These are phyloP conservation scores for Aureobasidium subglaciale DNA, from an alignment of 2,329 filamentous ascomycete genomes.

Conservation along the genomic window DNA sequence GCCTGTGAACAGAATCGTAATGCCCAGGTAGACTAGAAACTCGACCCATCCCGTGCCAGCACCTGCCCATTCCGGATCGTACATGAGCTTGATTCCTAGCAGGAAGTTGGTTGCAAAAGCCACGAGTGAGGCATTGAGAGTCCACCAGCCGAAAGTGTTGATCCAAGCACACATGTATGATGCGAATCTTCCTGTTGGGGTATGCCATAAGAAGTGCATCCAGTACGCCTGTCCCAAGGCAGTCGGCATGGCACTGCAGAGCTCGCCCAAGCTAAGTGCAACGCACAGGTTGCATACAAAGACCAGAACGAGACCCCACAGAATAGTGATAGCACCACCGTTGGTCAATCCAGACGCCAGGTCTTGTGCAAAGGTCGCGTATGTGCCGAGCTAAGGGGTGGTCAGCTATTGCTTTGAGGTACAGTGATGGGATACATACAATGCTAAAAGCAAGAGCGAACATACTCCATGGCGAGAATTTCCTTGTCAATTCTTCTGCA, in stretches of 20 bases:
- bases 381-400: constrained; percentile 54
- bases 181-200: constrained; percentile 39
- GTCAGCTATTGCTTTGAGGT: too few relatives aligned
- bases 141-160: constrained; percentile 55
- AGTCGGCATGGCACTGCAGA: constrained; percentile 53
- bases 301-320: constrained; percentile 51
- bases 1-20: constrained; percentile 42
- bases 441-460: constrained; percentile 51
- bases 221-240: constrained; percentile 55
- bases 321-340: constrained; percentile 47
- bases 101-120: constrained; percentile 54
- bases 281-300: constrained; percentile 47
- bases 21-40: constrained; percentile 49
- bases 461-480: constrained; percentile 52
- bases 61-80: constrained; percentile 42
- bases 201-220: constrained; percentile 40
- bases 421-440: too few relatives aligned
- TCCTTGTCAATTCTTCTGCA: constrained; percentile 36
- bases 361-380: constrained; percentile 51
- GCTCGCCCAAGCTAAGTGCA: constrained; percentile 49
- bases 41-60: constrained; percentile 44
- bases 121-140: constrained; percentile 48
- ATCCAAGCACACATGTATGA: constrained; percentile 56
- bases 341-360: constrained; percentile 47
- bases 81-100: constrained; percentile 51